These are phyloP conservation scores for Polytrichum formosum DNA, from an alignment of 225 moss, liverwort and hornwort genomes.

Conservation along the genomic window DNA sequence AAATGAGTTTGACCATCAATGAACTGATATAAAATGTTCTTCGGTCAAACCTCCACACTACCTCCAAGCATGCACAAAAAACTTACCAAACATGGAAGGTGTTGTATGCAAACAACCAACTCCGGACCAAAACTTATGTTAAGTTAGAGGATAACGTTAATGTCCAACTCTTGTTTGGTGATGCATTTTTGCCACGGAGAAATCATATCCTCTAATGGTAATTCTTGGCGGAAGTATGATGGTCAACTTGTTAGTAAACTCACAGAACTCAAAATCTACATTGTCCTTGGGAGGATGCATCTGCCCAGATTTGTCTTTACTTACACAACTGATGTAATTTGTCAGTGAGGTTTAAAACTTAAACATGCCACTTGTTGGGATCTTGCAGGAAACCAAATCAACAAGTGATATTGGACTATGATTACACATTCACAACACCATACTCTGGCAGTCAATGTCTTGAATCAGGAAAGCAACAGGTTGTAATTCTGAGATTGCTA, in stretches of 20 bases:
- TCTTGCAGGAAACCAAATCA: constrained; percentile 73
- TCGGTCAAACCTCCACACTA: too few relatives aligned
- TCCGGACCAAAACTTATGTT: too few relatives aligned
- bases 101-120: too few relatives aligned
- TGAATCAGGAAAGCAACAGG: constrained; percentile 28
- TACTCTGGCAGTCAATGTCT: constrained; percentile 73
- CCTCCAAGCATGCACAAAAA: too few relatives aligned
- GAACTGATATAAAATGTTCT: too few relatives aligned
- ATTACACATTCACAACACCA: constrained; percentile 97
- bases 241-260: not conserved
- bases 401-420: constrained; percentile 85
- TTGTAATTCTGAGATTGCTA: constrained; percentile 6
- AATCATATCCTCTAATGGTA: not conserved
- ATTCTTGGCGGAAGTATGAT: not conserved
- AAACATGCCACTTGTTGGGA: constrained; percentile 3
- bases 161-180: not conserved
- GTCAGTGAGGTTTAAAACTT: constrained; percentile 6
- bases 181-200: not conserved
- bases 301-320: not conserved
- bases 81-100: too few relatives aligned
- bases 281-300: too few relatives aligned
- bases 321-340: not conserved
- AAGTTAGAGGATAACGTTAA: too few relatives aligned
- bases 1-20: too few relatives aligned
- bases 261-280: not conserved